A percentile compares a stretch with the other conserved stretches of the same genome.
Conservation (phyloP, 2,329 filamentous ascomycete genomes). For the Colletotrichum sp. region DNA sequence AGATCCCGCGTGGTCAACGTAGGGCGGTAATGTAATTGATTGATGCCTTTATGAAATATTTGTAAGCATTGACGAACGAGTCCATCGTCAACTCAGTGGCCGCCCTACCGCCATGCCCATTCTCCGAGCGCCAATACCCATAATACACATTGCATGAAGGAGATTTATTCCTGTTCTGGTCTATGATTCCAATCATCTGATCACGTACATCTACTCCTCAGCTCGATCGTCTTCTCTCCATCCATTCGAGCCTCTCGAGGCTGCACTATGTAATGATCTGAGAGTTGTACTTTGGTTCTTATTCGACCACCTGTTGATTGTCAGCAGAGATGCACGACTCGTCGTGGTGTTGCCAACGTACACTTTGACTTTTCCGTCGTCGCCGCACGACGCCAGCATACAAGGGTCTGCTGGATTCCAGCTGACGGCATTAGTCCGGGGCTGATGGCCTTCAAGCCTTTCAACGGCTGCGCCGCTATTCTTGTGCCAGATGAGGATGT, state of each 20-base stretch:
- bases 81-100: neutral
- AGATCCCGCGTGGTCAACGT: neutral
- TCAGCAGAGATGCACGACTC: neutral
- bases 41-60: neutral
- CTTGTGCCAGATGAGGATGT: slow-evolving; percentile 90
- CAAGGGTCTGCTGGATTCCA: slow-evolving; percentile 87
- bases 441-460: slow-evolving; percentile 74
- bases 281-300: slow-evolving; percentile 25
- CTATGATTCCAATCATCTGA: neutral
- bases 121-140: slow-evolving; percentile 1
- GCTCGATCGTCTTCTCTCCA: slow-evolving; percentile 8
- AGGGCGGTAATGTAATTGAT: neutral
- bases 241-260: slow-evolving; percentile 12
- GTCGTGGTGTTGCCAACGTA: slow-evolving; percentile 51
- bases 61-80: neutral
- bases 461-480: slow-evolving; percentile 79
- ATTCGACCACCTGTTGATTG: slow-evolving; percentile 28
- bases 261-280: slow-evolving; percentile 16
- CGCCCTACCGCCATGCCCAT: neutral
- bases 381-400: slow-evolving; percentile 90
- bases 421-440: slow-evolving; percentile 83
- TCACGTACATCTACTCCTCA: neutral
- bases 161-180: slow-evolving; percentile 3
- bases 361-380: slow-evolving; percentile 87
- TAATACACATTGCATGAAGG: slow-evolving; percentile 5